Conservation (phyloP, 306 rosid species). For the Dryas drummondii region DNA sequence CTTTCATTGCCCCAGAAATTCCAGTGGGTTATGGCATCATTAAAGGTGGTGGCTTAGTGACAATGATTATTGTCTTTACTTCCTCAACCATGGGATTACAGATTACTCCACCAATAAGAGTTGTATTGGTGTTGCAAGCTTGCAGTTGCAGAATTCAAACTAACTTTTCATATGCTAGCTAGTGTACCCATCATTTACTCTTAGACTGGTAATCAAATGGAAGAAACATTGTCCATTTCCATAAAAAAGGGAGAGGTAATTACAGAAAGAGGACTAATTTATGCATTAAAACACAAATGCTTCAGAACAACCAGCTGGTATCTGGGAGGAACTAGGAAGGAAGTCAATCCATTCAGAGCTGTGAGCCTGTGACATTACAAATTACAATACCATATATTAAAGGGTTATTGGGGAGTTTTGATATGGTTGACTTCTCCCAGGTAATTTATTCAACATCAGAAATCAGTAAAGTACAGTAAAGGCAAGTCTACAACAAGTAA, state of each 20-base stretch:
- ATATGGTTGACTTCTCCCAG: conserved; percentile 7
- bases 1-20: neutral
- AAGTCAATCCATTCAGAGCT: neutral
- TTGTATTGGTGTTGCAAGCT: too few species aligned
- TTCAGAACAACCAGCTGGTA: neutral
- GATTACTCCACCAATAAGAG: too few species aligned
- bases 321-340: neutral
- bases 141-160: neutral
- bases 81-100: neutral
- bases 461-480: neutral
- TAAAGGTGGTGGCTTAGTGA: neutral
- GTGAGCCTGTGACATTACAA: neutral
- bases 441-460: conserved; percentile 1
- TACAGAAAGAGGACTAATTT: too few species aligned
- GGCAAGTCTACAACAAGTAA: neutral
- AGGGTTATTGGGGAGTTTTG: neutral
- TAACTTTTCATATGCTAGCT: neutral
- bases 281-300: neutral
- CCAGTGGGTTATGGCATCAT: neutral
- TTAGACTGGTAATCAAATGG: too few species aligned
- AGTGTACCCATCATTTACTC: too few species aligned
- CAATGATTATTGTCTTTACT: neutral
- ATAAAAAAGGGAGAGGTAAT: neutral
- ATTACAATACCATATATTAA: too few species aligned
- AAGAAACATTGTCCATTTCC: too few species aligned